Percentiles rank a stretch among this genome's conserved stretches.
phyloP scores from a whole-genome alignment of 257 asterid species.

The Jacaranda mimosifolia region DNA sequence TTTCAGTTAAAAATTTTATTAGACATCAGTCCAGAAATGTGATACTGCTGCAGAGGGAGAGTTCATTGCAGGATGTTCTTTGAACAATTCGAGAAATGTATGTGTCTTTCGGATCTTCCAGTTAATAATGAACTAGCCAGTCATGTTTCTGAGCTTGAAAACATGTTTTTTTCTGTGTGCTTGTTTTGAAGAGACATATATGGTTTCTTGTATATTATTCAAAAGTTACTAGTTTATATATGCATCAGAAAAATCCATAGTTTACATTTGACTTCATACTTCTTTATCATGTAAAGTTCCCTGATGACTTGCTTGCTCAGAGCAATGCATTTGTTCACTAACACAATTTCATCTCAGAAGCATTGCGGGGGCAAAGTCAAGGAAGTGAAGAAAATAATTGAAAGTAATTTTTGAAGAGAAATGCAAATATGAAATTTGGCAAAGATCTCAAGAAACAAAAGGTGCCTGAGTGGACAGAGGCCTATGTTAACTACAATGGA shows the following conservation, averaged over 20 bases:
- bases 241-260: no score
- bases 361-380: constrained; percentile 12
- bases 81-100: not conserved
- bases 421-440: constrained; percentile 77
- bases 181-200: no score
- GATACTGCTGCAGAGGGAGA: not conserved
- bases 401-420: not conserved
- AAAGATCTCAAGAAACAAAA: constrained; percentile 68
- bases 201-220: no score
- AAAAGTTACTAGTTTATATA: no score
- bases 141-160: not conserved
- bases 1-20: not conserved
- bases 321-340: not conserved
- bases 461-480: constrained; percentile 93
- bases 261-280: not conserved
- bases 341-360: not conserved
- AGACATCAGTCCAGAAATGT: not conserved
- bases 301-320: not conserved
- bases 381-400: constrained; percentile 11
- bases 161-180: not conserved
- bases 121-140: not conserved
- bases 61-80: not conserved
- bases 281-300: not conserved
- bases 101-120: no score
- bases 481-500: constrained; percentile 81